Evolutionary conservation across 2,329 filamentous ascomycete species (phyloP).

Genomic region (Davidsoniella virescens): DNA sequence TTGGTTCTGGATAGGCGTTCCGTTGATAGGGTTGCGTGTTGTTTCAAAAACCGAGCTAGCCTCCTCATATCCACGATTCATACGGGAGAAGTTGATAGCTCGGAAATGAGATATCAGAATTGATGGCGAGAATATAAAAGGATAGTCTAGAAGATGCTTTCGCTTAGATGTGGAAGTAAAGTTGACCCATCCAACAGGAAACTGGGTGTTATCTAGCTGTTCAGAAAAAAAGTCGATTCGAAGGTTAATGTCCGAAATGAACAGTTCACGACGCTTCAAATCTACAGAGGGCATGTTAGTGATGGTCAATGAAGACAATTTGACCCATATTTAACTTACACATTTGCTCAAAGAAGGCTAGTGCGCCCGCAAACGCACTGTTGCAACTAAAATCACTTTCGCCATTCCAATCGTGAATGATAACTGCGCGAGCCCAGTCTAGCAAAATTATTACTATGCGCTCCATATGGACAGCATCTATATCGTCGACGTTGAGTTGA

Average conservation of each 20-base stretch:
- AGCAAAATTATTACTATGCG: slow-evolving; percentile 28
- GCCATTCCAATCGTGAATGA: slow-evolving; percentile 70
- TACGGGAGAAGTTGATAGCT: slow-evolving; percentile 69
- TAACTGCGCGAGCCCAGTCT: slow-evolving; percentile 58
- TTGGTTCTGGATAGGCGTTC: slow-evolving; percentile 37
- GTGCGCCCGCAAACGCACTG: slow-evolving; percentile 57
- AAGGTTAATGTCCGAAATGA: slow-evolving; percentile 54
- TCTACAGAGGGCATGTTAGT: slow-evolving; percentile 26
- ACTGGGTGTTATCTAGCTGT: slow-evolving; percentile 55
- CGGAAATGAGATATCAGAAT: slow-evolving; percentile 72
- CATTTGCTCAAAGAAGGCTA: slow-evolving; percentile 56
- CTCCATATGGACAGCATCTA: slow-evolving; percentile 5
- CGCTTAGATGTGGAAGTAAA: slow-evolving; percentile 44
- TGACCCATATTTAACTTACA: slow-evolving; percentile 34
- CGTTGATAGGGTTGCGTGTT: slow-evolving; percentile 38
- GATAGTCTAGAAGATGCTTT: slow-evolving; percentile 62
- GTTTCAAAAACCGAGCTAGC: slow-evolving; percentile 41
- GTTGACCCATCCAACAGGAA: slow-evolving; percentile 56
- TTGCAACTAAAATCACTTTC: slow-evolving; percentile 52
- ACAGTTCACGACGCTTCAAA: slow-evolving; percentile 43
- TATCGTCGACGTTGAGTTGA: slow-evolving; percentile 26
- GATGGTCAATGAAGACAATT: neutral
- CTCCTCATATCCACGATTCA: slow-evolving; percentile 65
- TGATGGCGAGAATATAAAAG: slow-evolving; percentile 61
- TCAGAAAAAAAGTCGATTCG: slow-evolving; percentile 61